phyloP scores from a whole-genome alignment of 805 yeast species.

The Yamadazyma ubonensis region DNA sequence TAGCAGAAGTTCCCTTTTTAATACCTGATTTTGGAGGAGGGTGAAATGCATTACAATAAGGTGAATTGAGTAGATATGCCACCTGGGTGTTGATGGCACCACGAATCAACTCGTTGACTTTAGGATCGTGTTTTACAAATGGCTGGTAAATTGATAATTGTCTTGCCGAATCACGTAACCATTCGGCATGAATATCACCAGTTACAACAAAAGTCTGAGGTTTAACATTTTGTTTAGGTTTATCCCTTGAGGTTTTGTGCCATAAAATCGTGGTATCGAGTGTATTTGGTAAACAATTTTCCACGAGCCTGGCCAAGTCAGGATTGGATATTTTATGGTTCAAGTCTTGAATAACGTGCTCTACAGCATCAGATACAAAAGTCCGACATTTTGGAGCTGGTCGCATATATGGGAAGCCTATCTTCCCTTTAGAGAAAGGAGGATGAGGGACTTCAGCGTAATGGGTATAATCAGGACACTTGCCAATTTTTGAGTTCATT shows the following conservation, averaged over 20 bases:
- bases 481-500: constrained; percentile 16
- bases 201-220: constrained; percentile 79
- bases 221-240: background rate
- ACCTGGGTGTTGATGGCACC: constrained; percentile 88
- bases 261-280: constrained; percentile 83
- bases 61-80: constrained; percentile 55
- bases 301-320: constrained; percentile 73
- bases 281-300: constrained; percentile 84
- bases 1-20: constrained; percentile 48
- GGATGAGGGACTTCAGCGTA: constrained; percentile 55
- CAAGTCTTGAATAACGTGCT: constrained; percentile 54
- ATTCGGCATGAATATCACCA: constrained; percentile 92
- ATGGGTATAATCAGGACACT: constrained; percentile 62
- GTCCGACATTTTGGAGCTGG: constrained; percentile 75
- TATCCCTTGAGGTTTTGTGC: constrained; percentile 38
- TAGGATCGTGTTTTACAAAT: constrained; percentile 50
- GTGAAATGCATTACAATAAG: constrained; percentile 91
- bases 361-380: constrained; percentile 62
- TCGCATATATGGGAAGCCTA: constrained; percentile 67
- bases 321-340: constrained; percentile 49
- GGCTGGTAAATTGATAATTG: constrained; percentile 76
- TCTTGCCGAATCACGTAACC: constrained; percentile 86
- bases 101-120: constrained; percentile 50
- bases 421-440: constrained; percentile 59
- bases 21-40: constrained; percentile 64